phyloP scores from a whole-genome alignment of 257 asterid genomes.

The Agastache rugosa region DNA sequence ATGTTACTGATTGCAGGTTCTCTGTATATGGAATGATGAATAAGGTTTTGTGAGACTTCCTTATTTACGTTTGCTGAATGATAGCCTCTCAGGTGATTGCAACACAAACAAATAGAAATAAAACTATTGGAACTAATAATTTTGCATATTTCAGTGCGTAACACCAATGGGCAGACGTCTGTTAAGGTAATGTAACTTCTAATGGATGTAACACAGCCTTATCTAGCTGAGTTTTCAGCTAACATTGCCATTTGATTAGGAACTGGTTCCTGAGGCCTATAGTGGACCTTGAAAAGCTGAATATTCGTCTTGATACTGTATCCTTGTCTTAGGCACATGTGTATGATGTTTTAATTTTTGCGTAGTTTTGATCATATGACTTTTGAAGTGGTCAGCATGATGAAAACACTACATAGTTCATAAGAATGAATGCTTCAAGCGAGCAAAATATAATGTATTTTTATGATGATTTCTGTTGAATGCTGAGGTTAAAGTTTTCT shows the following conservation, averaged over 20 bases:
- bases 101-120: constrained; percentile 5
- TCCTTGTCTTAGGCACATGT: constrained; percentile 52
- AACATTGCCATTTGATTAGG: constrained; percentile 53
- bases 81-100: constrained; percentile 33
- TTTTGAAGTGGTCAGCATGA: constrained; percentile 22
- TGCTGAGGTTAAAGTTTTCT: constrained; percentile 23
- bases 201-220: constrained; percentile 27
- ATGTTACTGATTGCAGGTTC: constrained; percentile 67
- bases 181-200: constrained; percentile 63
- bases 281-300: constrained; percentile 83
- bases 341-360: constrained; percentile 10
- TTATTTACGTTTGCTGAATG: constrained; percentile 33
- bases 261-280: constrained; percentile 98
- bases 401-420: constrained; percentile 30
- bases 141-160: constrained; percentile 75
- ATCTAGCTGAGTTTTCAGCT: constrained; percentile 43
- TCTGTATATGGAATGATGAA: constrained; percentile 98
- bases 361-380: background rate
- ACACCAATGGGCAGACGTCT: constrained; percentile 97
- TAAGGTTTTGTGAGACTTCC: constrained; percentile 62
- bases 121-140: constrained; percentile 35
- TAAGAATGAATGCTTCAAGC: constrained; percentile 27
- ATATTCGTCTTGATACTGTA: constrained; percentile 89
- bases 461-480: constrained; percentile 17
- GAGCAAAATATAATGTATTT: constrained; percentile 21